phyloP scores from a whole-genome alignment of 768 basidiomycete genomes.

The Neoboletus subvelutipes region DNA sequence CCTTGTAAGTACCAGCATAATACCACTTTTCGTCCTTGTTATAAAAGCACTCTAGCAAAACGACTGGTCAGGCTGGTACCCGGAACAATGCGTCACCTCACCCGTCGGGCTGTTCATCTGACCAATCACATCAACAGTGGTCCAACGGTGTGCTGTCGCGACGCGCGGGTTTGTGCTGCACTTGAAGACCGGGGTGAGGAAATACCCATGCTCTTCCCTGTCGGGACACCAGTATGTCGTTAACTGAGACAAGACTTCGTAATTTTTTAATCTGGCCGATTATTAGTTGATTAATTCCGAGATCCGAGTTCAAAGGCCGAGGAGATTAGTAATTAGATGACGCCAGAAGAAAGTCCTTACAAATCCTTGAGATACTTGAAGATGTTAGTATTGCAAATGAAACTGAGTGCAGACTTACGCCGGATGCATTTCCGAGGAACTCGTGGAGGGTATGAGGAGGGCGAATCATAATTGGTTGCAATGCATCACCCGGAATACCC shows the following conservation, averaged over 20 bases:
- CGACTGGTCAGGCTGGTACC: not conserved
- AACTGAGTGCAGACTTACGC: slow-evolving; percentile 41
- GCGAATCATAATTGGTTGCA: slow-evolving; percentile 70
- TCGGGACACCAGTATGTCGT: slow-evolving; percentile 81
- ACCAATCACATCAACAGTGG: slow-evolving; percentile 56
- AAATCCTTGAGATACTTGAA: slow-evolving; percentile 53
- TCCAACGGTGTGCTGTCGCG: slow-evolving; percentile 75
- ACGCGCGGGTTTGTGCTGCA: slow-evolving; percentile 79
- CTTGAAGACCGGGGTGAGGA: slow-evolving; percentile 70
- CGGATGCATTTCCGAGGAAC: slow-evolving; percentile 57
- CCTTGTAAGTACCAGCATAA: slow-evolving; percentile 77
- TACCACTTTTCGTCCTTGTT: slow-evolving; percentile 82
- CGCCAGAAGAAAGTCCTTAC: slow-evolving; percentile 39
- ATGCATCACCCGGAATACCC: slow-evolving; percentile 60
- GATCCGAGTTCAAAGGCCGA: not conserved
- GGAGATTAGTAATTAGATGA: not conserved
- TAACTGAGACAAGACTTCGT: slow-evolving; percentile 62
- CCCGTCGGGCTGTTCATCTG: slow-evolving; percentile 65
- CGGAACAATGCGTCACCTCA: slow-evolving; percentile 19
- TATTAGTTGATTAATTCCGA: not conserved
- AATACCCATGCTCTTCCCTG: slow-evolving; percentile 80
- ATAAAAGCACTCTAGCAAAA: slow-evolving; percentile 68
- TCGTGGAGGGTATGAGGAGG: slow-evolving; percentile 64
- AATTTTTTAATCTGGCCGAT: slow-evolving; percentile 54
- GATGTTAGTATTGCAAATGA: slow-evolving; percentile 3